Percentiles rank a stretch among this genome's conserved stretches.
phyloP scores from a whole-genome alignment of 352 stramenopile genomes.

The Phytopythium kandeliae region DNA sequence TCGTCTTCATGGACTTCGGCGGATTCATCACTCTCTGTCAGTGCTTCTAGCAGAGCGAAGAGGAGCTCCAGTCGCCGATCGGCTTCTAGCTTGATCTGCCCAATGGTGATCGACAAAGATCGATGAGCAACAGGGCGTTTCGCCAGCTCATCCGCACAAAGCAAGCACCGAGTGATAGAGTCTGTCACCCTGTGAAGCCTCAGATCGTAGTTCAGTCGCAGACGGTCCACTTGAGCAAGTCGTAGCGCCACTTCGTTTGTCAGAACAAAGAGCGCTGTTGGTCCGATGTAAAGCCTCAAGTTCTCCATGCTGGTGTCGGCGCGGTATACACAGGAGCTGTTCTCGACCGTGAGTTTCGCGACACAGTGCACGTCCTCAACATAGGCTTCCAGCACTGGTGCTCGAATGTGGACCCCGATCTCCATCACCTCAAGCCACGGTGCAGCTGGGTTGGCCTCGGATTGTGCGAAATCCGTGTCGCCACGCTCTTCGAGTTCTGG shows the following conservation, averaged over 20 bases:
- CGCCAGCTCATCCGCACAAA: slow-evolving; percentile 59
- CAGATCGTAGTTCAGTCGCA: slow-evolving; percentile 75
- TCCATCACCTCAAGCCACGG: slow-evolving; percentile 65
- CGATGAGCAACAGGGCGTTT: slow-evolving; percentile 57
- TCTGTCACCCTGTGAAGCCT: slow-evolving; percentile 43
- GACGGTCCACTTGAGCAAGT: slow-evolving; percentile 76
- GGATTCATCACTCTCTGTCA: slow-evolving; percentile 39
- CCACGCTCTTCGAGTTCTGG: slow-evolving; percentile 4
- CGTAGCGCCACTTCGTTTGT: slow-evolving; percentile 85
- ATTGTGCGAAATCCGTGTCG: slow-evolving; percentile 5
- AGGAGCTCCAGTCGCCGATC: slow-evolving; percentile 76
- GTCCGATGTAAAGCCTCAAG: slow-evolving; percentile 62
- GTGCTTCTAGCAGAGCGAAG: slow-evolving; percentile 72
- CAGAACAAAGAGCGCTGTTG: slow-evolving; percentile 77
- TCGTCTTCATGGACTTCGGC: slow-evolving; percentile 24
- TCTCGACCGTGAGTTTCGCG: slow-evolving; percentile 79
- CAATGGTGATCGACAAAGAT: slow-evolving; percentile 54
- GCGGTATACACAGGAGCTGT: slow-evolving; percentile 62
- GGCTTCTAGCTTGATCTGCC: slow-evolving; percentile 83
- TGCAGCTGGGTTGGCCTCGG: slow-evolving; percentile 1
- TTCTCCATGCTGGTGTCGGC: slow-evolving; percentile 59
- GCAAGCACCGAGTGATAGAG: slow-evolving; percentile 34
- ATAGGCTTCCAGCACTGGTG: slow-evolving; percentile 80
- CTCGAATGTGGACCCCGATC: slow-evolving; percentile 64
- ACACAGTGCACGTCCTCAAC: slow-evolving; percentile 85